Evolutionary conservation across 176 grass and related monocot species (phyloP).

Genomic region (Oryza nivara): DNA sequence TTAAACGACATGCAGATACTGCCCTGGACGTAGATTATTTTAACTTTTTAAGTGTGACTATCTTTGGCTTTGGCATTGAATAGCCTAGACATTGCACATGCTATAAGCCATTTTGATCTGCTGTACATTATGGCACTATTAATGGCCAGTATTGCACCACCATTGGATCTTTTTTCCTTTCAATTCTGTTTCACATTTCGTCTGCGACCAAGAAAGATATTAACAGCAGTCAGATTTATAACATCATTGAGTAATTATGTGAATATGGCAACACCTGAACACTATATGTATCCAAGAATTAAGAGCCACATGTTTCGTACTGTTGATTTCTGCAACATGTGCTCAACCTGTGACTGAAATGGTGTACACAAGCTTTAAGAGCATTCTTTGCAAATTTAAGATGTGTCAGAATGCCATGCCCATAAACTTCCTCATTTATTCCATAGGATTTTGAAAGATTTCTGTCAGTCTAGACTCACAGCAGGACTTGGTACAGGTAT

Average conservation of each 20-base stretch:
- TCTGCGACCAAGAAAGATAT: neutral
- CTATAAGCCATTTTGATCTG: conserved; percentile 42
- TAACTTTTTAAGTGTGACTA: conserved; percentile 27
- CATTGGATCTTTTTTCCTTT: conserved; percentile 13
- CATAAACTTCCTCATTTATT: conserved; percentile 24
- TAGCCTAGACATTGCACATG: conserved; percentile 28
- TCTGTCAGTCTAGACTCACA: conserved; percentile 6
- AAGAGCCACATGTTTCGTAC: conserved; percentile 15
- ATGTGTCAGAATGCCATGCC: conserved; percentile 11
- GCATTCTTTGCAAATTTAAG: conserved; percentile 14
- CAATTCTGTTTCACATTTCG: conserved; percentile 17
- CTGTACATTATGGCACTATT: conserved; percentile 18
- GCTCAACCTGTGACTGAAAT: neutral
- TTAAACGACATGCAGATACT: conserved; percentile 28
- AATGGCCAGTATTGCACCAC: conserved; percentile 19
- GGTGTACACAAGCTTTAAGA: conserved; percentile 20
- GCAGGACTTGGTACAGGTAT: conserved; percentile 18
- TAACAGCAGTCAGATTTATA: conserved; percentile 23
- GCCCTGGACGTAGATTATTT: conserved; percentile 25
- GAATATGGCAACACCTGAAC: conserved; percentile 29
- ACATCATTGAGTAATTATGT: neutral
- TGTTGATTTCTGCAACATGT: conserved; percentile 21
- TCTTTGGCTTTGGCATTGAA: conserved; percentile 30
- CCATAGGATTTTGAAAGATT: conserved; percentile 9
- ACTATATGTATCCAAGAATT: conserved; percentile 6